These are phyloP conservation scores for Fusarium algeriense DNA, from an alignment of 2,329 filamentous ascomycete species.

Conservation along the genomic window DNA sequence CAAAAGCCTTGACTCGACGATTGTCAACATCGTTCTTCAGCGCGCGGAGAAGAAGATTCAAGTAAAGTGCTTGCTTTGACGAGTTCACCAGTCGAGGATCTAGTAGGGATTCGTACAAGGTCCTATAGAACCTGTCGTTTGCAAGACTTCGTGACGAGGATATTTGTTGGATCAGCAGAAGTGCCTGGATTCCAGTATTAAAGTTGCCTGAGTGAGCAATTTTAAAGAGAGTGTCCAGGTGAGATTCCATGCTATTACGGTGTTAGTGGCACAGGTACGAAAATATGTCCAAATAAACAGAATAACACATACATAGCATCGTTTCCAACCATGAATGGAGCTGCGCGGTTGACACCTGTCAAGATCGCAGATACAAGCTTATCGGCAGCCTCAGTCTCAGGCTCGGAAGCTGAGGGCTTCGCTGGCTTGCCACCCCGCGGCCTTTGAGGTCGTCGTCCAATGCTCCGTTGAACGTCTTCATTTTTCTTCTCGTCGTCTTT, in stretches of 20 bases:
- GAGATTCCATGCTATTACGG: constrained; percentile 76
- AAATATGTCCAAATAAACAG: background rate
- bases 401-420: constrained; percentile 55
- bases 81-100: constrained; percentile 90
- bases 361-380: constrained; percentile 93
- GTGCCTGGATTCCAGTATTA: constrained; percentile 96
- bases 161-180: constrained; percentile 95
- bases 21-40: constrained; percentile 91
- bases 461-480: constrained; percentile 6
- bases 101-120: constrained; percentile 92
- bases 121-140: constrained; percentile 93
- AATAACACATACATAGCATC: constrained; percentile 69
- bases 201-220: constrained; percentile 99
- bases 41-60: constrained; percentile 90
- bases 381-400: constrained; percentile 78
- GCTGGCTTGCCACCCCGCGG: constrained; percentile 39
- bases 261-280: constrained; percentile 24
- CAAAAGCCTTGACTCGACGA: constrained; percentile 93
- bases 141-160: constrained; percentile 83
- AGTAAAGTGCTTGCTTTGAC: constrained; percentile 94
- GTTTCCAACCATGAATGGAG: constrained; percentile 89
- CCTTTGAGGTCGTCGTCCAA: constrained; percentile 44
- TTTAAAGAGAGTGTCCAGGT: constrained; percentile 93
- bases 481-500: constrained; percentile 50
- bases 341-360: constrained; percentile 94